These are phyloP conservation scores for Diutina catenulata DNA, from an alignment of 1,139 yeast species.

Conservation along the genomic window DNA sequence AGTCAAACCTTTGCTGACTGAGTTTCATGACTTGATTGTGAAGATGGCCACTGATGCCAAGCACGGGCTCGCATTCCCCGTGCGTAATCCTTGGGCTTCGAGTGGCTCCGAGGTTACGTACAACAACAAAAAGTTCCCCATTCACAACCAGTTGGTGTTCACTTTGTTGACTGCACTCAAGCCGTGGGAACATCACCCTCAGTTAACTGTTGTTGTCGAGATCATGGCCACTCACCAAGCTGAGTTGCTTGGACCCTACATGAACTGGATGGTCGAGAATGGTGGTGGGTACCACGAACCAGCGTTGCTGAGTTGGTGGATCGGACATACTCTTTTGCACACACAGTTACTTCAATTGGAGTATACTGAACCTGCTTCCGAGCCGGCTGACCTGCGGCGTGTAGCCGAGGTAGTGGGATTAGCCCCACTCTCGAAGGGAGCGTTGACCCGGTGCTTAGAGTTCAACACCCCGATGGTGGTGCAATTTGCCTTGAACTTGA, in stretches of 20 bases:
- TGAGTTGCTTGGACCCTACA: constrained; percentile 68
- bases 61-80: constrained; percentile 34
- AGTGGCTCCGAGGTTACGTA: constrained; percentile 42
- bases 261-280: constrained; percentile 40
- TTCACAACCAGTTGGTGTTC: constrained; percentile 58
- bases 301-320: constrained; percentile 67
- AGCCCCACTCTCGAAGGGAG: constrained; percentile 45
- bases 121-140: constrained; percentile 38
- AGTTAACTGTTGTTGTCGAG: constrained; percentile 42
- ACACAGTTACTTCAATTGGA: constrained; percentile 37
- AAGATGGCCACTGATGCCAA: constrained; percentile 12
- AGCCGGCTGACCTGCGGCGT: constrained; percentile 6
- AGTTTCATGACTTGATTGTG: constrained; percentile 10
- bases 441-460: constrained; percentile 48
- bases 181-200: constrained; percentile 69
- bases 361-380: neutral
- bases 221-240: constrained; percentile 39
- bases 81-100: constrained; percentile 47
- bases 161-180: constrained; percentile 53
- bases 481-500: constrained; percentile 53
- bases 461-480: constrained; percentile 44
- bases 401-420: constrained; percentile 54
- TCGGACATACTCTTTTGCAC: constrained; percentile 56
- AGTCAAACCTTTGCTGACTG: constrained; percentile 12
- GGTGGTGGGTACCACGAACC: constrained; percentile 61